Base-by-base conservation (phyloP, 192 early-diverging fungal species). In the Dissophora ornata region DNA sequence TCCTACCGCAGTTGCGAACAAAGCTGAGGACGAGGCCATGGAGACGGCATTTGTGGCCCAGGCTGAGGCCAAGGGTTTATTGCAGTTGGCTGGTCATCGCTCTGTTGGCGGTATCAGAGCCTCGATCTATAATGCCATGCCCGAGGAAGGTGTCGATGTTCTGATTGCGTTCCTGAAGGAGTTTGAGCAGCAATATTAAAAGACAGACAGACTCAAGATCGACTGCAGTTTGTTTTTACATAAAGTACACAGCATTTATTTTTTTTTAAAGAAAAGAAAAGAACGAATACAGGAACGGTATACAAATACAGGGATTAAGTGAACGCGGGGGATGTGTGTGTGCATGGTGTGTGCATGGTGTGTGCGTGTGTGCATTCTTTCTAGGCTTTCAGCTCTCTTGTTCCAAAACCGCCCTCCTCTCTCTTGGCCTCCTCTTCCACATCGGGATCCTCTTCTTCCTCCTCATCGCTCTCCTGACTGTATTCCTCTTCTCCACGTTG, bases 11-110 rank as follows among this genome's bases (percentile, higher is more conserved):
- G 53, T 56, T 0, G 26, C 26, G 2, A 38, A 77, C 44, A 67
- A 77, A 58, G 49, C 34, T 9, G 24, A 58, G 59, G 73, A 67
- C 19, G 85, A 87, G 29, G 94, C 85, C 41, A 86, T 98, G 26
- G 96, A 98, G 79, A 80, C 82, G 21, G 71, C 84, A 55, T 99
- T 99, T 68, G 75, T 97, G 18, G 84, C 87, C 45, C 91, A 89
- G 21, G 95, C 96, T 0, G 92, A 94, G 74, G 84, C 81, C 40
- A 82, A 69, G 45, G 87, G 89, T 18, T 91, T 98, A 90, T 75
- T 93, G 52, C 96, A 97, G 79, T 85, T 99, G 67, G 94, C 94
- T 54, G 98, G 98, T 24, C 98, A 99, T 83, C 92, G 97, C 60
- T 93, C 89, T 32, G 90, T 96, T 7, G 97, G 96, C 59, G 98